phyloP scores from a whole-genome alignment of 2,329 filamentous ascomycete species.

The Plectosphaerella sp. region DNA sequence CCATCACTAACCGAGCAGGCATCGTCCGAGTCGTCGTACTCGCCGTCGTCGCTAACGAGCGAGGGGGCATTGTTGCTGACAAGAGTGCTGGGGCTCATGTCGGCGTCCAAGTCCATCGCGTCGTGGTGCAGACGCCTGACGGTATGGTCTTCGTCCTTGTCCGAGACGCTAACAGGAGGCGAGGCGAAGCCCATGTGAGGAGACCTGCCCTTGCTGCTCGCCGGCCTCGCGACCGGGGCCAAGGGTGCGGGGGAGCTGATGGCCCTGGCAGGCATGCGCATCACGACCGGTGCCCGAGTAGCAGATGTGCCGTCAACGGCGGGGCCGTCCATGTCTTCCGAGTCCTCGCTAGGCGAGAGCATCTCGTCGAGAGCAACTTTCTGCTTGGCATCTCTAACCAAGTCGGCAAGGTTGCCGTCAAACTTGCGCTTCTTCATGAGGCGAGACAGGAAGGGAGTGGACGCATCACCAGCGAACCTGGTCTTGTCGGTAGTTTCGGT shows the following conservation, averaged over 20 bases:
- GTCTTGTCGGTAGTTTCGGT: conserved; percentile 5
- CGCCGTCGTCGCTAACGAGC: conserved; percentile 75
- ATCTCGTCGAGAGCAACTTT: conserved; percentile 45
- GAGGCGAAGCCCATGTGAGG: conserved; percentile 34
- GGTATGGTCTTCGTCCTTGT: conserved; percentile 20
- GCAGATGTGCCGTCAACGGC: conserved; percentile 9
- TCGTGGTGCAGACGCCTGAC: conserved; percentile 38
- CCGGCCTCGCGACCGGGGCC: conserved; percentile 38
- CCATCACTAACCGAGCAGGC: conserved; percentile 55
- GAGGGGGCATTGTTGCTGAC: conserved; percentile 75
- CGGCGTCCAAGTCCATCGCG: conserved; percentile 49
- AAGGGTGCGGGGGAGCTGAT: conserved; percentile 44
- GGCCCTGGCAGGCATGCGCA: conserved; percentile 56
- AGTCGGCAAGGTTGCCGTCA: conserved; percentile 51
- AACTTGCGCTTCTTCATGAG: conserved; percentile 60
- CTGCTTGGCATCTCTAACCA: conserved; percentile 56
- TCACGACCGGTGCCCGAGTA: conserved; percentile 35
- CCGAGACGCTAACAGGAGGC: conserved; percentile 18
- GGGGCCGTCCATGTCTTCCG: conserved; percentile 41
- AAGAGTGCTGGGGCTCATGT: conserved; percentile 65
- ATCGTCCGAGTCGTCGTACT: conserved; percentile 69
- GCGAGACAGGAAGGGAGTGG: conserved; percentile 63
- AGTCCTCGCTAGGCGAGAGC: conserved; percentile 49
- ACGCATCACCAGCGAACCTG: conserved; percentile 48
- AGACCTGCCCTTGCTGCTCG: conserved; percentile 53